phyloP scores from a whole-genome alignment of 345 rosid genomes.

The Nephelium lappaceum region DNA sequence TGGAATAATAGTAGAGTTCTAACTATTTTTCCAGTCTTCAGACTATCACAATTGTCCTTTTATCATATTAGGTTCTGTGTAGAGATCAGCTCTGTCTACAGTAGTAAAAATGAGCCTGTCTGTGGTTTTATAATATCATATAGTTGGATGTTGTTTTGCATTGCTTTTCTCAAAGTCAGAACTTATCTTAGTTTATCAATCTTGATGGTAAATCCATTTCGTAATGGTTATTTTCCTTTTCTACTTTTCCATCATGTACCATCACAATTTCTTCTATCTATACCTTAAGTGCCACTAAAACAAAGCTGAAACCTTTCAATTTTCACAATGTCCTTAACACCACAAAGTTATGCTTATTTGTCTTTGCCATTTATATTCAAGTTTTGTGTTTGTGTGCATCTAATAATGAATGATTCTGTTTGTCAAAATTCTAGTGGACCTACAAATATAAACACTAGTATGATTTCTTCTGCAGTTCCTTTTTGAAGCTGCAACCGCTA shows the following conservation, averaged over 20 bases:
- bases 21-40: neutral
- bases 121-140: neutral
- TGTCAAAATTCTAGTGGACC: neutral
- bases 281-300: neutral
- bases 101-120: neutral
- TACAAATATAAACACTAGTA: neutral
- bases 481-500: conserved; percentile 64
- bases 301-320: neutral
- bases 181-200: conserved; percentile 9
- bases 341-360: neutral
- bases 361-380: neutral
- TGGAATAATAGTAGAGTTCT: neutral
- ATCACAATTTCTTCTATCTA: neutral
- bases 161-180: neutral
- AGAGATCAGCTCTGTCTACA: conserved; percentile 5
- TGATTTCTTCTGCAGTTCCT: conserved; percentile 53
- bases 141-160: neutral
- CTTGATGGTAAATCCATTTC: neutral
- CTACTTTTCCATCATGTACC: neutral
- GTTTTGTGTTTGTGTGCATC: neutral
- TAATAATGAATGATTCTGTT: conserved; percentile 1
- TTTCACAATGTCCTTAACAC: neutral
- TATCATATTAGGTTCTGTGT: neutral
- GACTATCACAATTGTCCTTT: neutral
- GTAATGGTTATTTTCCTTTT: neutral